Percentiles rank a stretch among this genome's conserved stretches.
Evolutionary conservation across 73 alveolate genomes (phyloP).

Genomic region (Paramecium bursaria): DNA sequence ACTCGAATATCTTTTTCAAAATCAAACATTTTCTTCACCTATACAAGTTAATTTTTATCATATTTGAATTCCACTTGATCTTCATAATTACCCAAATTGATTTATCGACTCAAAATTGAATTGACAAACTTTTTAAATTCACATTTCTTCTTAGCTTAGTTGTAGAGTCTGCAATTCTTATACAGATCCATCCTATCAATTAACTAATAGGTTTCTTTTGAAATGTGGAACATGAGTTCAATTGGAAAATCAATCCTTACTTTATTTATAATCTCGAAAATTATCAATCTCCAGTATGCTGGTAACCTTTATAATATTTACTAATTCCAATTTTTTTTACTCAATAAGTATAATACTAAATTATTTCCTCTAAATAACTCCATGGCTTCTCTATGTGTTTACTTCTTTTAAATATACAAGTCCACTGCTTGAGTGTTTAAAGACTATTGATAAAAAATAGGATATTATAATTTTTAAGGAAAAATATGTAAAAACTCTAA

Average conservation of each 20-base stretch:
- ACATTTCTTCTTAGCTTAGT: conserved; percentile 1
- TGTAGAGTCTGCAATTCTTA: conserved; percentile 51
- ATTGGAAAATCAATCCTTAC: conserved; percentile 37
- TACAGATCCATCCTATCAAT: conserved; percentile 60
- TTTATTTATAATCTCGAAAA: conserved; percentile 7
- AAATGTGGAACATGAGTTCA: background rate
- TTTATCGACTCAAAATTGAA: conserved; percentile 59
- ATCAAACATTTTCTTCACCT: conserved; percentile 64
- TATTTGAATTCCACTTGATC: conserved; percentile 39
- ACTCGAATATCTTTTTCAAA: conserved; percentile 58
- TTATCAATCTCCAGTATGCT: background rate
- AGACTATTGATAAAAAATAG: conserved; percentile 29
- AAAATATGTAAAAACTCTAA: conserved; percentile 30
- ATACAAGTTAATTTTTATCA: conserved; percentile 30
- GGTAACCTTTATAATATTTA: background rate
- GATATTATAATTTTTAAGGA: background rate
- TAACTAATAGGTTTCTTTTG: conserved; percentile 46
- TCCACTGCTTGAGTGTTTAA: background rate
- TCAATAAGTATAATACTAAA: conserved; percentile 13
- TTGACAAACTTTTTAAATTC: conserved; percentile 62
- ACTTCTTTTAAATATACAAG: background rate
- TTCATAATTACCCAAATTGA: conserved; percentile 39
- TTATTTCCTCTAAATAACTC: conserved; percentile 5
- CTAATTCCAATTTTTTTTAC: conserved; percentile 36
- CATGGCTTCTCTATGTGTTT: background rate